A percentile compares a stretch with the other conserved stretches of the same genome.
Conservation (phyloP, 2,329 filamentous ascomycete genomes). For the Trichoderma sp. region DNA sequence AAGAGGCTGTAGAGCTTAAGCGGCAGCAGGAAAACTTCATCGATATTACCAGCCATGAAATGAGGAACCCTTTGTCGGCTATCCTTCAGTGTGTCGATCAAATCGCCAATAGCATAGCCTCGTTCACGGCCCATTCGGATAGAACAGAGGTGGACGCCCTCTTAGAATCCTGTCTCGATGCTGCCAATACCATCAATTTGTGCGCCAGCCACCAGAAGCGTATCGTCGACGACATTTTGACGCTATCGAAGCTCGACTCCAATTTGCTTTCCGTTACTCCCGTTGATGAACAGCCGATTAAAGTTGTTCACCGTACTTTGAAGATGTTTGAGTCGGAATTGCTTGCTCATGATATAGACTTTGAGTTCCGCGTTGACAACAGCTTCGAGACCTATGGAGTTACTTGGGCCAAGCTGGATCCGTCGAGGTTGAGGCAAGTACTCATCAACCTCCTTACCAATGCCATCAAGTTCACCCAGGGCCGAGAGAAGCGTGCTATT, state of each 20-base stretch:
- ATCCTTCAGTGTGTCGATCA: constrained; percentile 76
- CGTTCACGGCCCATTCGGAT: constrained; percentile 38
- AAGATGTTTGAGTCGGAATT: constrained; percentile 81
- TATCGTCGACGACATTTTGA: constrained; percentile 66
- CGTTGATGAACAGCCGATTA: constrained; percentile 65
- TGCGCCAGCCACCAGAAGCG: constrained; percentile 78
- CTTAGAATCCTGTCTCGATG: constrained; percentile 61
- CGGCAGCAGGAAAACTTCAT: constrained; percentile 69
- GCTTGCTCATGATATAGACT: constrained; percentile 66
- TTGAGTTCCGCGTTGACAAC: constrained; percentile 66
- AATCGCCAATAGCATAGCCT: constrained; percentile 53
- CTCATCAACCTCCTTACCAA: constrained; percentile 73
- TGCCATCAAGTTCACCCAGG: constrained; percentile 63
- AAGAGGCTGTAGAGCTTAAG: constrained; percentile 80
- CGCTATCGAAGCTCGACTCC: constrained; percentile 67
- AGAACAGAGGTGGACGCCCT: constrained; percentile 47
- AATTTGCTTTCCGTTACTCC: constrained; percentile 68
- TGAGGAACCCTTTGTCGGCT: constrained; percentile 73
- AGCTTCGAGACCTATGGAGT: constrained; percentile 63
- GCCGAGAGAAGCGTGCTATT: constrained; percentile 58
- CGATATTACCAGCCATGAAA: constrained; percentile 71
- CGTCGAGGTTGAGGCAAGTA: constrained; percentile 70
- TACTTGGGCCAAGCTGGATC: constrained; percentile 72
- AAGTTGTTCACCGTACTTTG: constrained; percentile 64
- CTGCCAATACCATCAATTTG: constrained; percentile 76